phyloP scores from a whole-genome alignment of 148 eudicot genomes.

The Vaccinium macrocarpon region DNA sequence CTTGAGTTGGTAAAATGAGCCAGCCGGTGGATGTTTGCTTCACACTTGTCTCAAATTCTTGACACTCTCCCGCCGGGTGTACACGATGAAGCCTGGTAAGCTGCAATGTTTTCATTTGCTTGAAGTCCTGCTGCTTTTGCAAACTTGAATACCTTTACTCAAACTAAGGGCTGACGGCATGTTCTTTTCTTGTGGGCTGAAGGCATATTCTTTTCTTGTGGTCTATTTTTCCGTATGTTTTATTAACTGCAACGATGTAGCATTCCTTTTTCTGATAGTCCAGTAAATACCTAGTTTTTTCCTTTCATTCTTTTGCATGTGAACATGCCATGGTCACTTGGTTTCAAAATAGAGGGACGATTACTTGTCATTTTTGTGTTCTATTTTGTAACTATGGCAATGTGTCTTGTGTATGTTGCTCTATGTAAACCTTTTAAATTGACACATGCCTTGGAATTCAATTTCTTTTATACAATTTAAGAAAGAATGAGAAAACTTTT shows the following conservation, averaged over 20 bases:
- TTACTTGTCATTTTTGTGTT: background rate
- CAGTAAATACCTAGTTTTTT: background rate
- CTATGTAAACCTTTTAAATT: background rate
- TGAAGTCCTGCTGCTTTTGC: background rate
- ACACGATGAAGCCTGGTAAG: constrained; percentile 29
- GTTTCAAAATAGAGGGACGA: background rate
- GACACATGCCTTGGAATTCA: background rate
- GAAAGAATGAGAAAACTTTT: background rate
- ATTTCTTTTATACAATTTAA: background rate
- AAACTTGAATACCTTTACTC: background rate
- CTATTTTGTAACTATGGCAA: background rate
- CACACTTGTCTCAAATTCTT: constrained; percentile 36
- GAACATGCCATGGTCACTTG: background rate
- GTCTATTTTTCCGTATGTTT: background rate
- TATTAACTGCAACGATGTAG: background rate
- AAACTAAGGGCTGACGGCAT: background rate
- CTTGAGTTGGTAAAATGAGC: constrained; percentile 1
- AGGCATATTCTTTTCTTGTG: background rate
- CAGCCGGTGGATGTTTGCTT: constrained; percentile 36
- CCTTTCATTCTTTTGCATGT: background rate
- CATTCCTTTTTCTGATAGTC: background rate
- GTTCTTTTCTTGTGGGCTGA: background rate
- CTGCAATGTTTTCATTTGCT: constrained; percentile 9
- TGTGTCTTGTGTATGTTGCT: background rate
- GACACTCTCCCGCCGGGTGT: constrained; percentile 22